Evolutionary conservation across 2,329 filamentous ascomycete genomes (phyloP), one percentile per base, ranked within the genome.

Genomic region (Colletotrichum brevisporum): DNA sequence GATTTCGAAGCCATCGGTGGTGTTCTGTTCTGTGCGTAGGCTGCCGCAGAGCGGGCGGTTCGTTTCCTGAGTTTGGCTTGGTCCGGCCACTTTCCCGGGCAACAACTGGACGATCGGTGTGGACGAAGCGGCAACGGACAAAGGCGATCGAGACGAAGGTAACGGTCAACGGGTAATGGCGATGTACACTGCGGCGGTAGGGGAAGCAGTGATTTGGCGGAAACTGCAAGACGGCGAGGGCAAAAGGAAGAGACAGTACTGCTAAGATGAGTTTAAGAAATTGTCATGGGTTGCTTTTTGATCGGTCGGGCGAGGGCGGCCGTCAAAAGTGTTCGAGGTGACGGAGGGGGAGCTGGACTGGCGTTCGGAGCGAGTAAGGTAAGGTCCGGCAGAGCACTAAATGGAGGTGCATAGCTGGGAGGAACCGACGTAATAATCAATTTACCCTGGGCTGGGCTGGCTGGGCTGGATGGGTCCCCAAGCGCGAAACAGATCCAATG

Each of bases 1-100:
- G 59, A 57, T 45, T 59, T 58, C 50, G 71, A 72, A 70, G 70
- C 63, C 71, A 72, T 72, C 58, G 53, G 51, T 43, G 48, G 31
- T 50, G 43, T 41, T 41, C 59, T 27, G 21, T 15, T 64, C 26
- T n/a, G 36, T 36, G 24, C 36, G 8, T 36, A 47, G 31, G 31
- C 31, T 36, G 31, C 62, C 61, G 41, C 41, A 13, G n/a, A 52
- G 61, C 65, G 26, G 39, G 36, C 54, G 43, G 41, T 27, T 36
- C 31, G 8, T 36, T 36, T 36, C 31, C 31, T 36, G 31, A 36
- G 31, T 36, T 36, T 36, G 31, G 31, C 31, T 36, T 36, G 31
- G 31, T 36, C 31, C 31, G 31, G 31, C 31, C 8, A 36, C 31
- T 36, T 36, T 36, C 31, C 31, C 6, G 31, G 10, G 31, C 31